phyloP scores from a whole-genome alignment of 2,329 filamentous ascomycete species.

The Beauveria scarabaeidicola region DNA sequence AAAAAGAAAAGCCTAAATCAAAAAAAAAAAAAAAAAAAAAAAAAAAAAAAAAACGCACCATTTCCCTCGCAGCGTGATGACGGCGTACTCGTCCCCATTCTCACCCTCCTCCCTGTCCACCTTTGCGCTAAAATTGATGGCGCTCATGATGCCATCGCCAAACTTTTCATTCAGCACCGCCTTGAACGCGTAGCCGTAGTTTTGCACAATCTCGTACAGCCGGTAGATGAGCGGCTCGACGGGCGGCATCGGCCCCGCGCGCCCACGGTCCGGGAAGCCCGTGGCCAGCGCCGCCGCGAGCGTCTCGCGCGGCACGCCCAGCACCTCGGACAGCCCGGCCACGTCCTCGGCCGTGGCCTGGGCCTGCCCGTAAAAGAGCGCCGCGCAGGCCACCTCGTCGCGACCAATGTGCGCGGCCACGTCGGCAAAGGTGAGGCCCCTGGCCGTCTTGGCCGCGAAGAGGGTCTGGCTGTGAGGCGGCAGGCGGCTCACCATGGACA shows the following conservation, averaged over 20 bases:
- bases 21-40: neutral
- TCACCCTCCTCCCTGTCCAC: slow-evolving; percentile 91
- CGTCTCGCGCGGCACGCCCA: slow-evolving; percentile 48
- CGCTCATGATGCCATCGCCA: slow-evolving; percentile 92
- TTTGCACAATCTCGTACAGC: slow-evolving; percentile 90
- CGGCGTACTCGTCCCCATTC: slow-evolving; percentile 18
- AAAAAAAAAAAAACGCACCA: neutral
- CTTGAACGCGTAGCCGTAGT: slow-evolving; percentile 95
- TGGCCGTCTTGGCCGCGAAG: slow-evolving; percentile 61
- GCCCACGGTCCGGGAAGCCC: slow-evolving; percentile 73
- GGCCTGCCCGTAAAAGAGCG: slow-evolving; percentile 84
- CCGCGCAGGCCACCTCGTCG: slow-evolving; percentile 76
- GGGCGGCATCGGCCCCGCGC: slow-evolving; percentile 38
- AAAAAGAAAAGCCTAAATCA: neutral
- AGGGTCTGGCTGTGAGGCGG: slow-evolving; percentile 64
- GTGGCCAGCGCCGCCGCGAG: slow-evolving; percentile 53
- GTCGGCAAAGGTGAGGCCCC: slow-evolving; percentile 68
- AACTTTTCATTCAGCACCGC: slow-evolving; percentile 93
- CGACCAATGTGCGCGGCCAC: slow-evolving; percentile 68
- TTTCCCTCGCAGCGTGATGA: neutral
- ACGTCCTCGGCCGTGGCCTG: slow-evolving; percentile 62
- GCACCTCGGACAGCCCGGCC: slow-evolving; percentile 54
- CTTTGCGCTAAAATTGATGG: slow-evolving; percentile 81
- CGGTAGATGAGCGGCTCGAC: slow-evolving; percentile 60
- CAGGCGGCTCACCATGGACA: slow-evolving; percentile 31